Evolutionary conservation across 139 green algal genomes (phyloP).

Genomic region (Marvania coccoides): DNA sequence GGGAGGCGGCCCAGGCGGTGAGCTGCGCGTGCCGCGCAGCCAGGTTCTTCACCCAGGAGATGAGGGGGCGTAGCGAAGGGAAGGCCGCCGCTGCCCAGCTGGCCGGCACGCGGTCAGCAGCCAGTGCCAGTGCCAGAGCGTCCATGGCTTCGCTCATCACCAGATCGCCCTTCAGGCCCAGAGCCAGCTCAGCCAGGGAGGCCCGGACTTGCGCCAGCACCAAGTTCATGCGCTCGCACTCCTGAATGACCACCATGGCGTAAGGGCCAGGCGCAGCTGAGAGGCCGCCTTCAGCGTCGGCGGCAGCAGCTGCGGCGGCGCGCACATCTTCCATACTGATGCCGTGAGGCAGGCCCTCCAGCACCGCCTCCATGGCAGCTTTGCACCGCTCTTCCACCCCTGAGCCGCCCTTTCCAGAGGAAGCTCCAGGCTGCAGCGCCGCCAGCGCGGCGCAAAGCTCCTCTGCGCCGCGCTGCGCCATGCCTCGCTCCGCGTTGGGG

Average conservation of each 20-base stretch:
- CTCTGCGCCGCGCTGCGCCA: slow-evolving; percentile 80
- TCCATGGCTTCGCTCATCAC: slow-evolving; percentile 84
- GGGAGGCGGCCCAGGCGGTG: background rate
- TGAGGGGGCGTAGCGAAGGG: slow-evolving; percentile 67
- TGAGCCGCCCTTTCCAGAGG: slow-evolving; percentile 43
- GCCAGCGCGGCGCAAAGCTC: slow-evolving; percentile 1
- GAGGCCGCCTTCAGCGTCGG: background rate
- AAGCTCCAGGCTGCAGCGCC: background rate
- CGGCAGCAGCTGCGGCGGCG: background rate
- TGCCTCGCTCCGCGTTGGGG: slow-evolving; percentile 89
- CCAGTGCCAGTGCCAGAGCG: slow-evolving; percentile 1
- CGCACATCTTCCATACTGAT: slow-evolving; percentile 86
- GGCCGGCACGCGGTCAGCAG: slow-evolving; percentile 23
- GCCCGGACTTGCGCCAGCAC: slow-evolving; percentile 74
- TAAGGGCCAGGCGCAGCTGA: slow-evolving; percentile 44
- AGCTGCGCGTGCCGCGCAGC: slow-evolving; percentile 60
- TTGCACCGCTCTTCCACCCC: slow-evolving; percentile 75
- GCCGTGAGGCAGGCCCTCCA: slow-evolving; percentile 69
- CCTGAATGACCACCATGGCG: slow-evolving; percentile 82
- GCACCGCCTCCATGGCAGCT: slow-evolving; percentile 71
- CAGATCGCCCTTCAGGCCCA: slow-evolving; percentile 88
- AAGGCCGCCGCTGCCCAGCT: slow-evolving; percentile 74
- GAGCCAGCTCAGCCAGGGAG: slow-evolving; percentile 77
- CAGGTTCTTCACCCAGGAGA: slow-evolving; percentile 64
- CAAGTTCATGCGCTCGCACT: slow-evolving; percentile 83